These are phyloP conservation scores for Saccharomycopsis schoenii DNA, from an alignment of 805 yeast genomes.

Conservation along the genomic window DNA sequence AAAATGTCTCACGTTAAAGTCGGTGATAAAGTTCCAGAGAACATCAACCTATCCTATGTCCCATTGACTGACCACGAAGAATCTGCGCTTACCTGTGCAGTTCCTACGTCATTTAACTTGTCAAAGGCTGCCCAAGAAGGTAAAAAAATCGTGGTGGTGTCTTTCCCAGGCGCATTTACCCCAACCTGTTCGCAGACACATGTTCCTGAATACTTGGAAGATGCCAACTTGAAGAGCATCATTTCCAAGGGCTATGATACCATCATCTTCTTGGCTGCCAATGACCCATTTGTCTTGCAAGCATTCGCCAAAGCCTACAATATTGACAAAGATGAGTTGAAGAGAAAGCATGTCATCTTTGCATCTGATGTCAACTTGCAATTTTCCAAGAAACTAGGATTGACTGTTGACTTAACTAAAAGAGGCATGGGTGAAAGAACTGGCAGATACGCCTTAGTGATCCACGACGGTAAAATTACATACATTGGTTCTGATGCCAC, in stretches of 20 bases:
- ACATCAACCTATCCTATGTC: slow-evolving; percentile 12
- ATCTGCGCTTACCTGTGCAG: slow-evolving; percentile 9
- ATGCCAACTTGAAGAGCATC: slow-evolving; percentile 18
- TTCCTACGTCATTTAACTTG: slow-evolving; percentile 11
- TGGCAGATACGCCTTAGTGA: slow-evolving; percentile 65
- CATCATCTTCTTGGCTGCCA: slow-evolving; percentile 65
- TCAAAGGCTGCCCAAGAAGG: slow-evolving; percentile 16
- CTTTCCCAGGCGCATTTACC: slow-evolving; percentile 25
- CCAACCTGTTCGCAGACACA: slow-evolving; percentile 23
- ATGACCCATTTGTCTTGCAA: slow-evolving; percentile 76
- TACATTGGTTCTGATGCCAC: slow-evolving; percentile 23
- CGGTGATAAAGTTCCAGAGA: slow-evolving; percentile 7
- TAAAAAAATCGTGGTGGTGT: slow-evolving; percentile 22
- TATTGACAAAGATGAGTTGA: slow-evolving; percentile 26
- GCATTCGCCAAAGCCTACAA: slow-evolving; percentile 61
- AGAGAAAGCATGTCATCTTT: slow-evolving; percentile 39
- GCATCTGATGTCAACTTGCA: slow-evolving; percentile 70
- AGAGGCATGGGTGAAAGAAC: slow-evolving; percentile 71
- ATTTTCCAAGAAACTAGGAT: slow-evolving; percentile 54
- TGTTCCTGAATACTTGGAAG: slow-evolving; percentile 20
- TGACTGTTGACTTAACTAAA: slow-evolving; percentile 63
- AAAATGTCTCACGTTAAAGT: background rate
- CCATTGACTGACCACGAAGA: slow-evolving; percentile 7
- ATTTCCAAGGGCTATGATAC: slow-evolving; percentile 30
- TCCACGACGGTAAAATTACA: slow-evolving; percentile 32